Conservation (phyloP, 2,329 filamentous ascomycete genomes). For the Cladosporium sp. region DNA sequence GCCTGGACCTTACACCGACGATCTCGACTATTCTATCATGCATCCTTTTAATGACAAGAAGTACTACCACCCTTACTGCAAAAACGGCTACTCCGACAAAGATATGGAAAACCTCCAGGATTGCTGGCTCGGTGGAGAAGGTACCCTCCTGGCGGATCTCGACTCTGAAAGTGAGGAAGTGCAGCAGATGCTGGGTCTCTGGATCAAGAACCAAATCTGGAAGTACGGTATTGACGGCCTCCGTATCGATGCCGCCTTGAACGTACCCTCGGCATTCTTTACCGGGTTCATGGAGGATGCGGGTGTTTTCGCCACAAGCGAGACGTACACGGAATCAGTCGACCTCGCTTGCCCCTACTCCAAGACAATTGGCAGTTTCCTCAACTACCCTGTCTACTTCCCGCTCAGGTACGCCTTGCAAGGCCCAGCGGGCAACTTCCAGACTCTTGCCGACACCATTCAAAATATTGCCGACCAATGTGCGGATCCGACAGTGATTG, state of each 20-base stretch:
- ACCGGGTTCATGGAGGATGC: conserved; percentile 24
- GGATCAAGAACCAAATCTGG: conserved; percentile 35
- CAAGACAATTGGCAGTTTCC: conserved; percentile 25
- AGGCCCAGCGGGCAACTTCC: conserved; percentile 33
- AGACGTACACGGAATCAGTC: conserved; percentile 25
- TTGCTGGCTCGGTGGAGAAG: conserved; percentile 48
- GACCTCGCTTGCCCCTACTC: conserved; percentile 26
- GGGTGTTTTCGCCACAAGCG: conserved; percentile 28
- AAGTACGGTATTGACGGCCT: conserved; percentile 36
- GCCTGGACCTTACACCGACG: conserved; percentile 9
- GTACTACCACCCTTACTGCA: conserved; percentile 49
- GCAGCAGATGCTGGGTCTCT: conserved; percentile 33
- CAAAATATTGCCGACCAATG: conserved; percentile 32
- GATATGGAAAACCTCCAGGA: conserved; percentile 22
- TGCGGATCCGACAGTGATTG: conserved; percentile 35
- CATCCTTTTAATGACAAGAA: conserved; percentile 36
- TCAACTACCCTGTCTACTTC: conserved; percentile 35
- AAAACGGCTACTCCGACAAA: conserved; percentile 47
- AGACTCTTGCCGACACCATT: conserved; percentile 33
- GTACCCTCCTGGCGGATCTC: conserved; percentile 41
- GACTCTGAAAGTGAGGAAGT: conserved; percentile 37
- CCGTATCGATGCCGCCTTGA: conserved; percentile 31
- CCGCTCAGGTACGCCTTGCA: conserved; percentile 35
- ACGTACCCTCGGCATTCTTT: conserved; percentile 30
- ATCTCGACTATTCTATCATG: conserved; percentile 23